These are phyloP conservation scores for Monilinia laxa DNA, from an alignment of 2,329 filamentous ascomycete species.

Conservation along the genomic window DNA sequence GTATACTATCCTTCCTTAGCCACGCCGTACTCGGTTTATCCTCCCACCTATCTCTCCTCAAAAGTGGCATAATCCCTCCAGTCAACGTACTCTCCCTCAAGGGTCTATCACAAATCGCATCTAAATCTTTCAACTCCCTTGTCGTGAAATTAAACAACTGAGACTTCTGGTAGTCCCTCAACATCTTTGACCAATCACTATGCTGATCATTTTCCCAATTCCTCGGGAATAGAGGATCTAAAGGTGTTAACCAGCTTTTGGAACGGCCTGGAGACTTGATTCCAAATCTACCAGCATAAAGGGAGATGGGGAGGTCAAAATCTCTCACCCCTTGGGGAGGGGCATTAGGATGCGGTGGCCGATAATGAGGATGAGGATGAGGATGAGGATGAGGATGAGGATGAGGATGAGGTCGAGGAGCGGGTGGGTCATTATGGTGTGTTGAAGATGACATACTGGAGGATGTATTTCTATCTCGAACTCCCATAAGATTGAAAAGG, in stretches of 20 bases:
- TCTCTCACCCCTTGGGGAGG: background rate
- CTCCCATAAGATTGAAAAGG: background rate
- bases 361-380: background rate
- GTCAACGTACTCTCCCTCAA: background rate
- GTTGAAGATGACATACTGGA: background rate
- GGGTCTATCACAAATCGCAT: conserved; percentile 4
- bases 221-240: background rate
- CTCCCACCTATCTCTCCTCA: conserved; percentile 6
- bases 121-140: conserved; percentile 16
- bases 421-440: background rate
- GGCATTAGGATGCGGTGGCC: background rate
- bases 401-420: background rate
- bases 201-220: background rate
- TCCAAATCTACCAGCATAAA: background rate
- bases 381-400: background rate
- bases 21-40: conserved; percentile 11
- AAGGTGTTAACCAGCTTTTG: conserved; percentile 8
- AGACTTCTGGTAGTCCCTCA: background rate
- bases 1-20: conserved; percentile 2
- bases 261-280: background rate
- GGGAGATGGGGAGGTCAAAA: background rate
- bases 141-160: background rate
- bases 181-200: background rate
- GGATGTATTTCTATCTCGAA: background rate
- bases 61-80: background rate